These are phyloP conservation scores for Aspergillus clavatus DNA, from an alignment of 2,329 filamentous ascomycete species.

Conservation along the genomic window DNA sequence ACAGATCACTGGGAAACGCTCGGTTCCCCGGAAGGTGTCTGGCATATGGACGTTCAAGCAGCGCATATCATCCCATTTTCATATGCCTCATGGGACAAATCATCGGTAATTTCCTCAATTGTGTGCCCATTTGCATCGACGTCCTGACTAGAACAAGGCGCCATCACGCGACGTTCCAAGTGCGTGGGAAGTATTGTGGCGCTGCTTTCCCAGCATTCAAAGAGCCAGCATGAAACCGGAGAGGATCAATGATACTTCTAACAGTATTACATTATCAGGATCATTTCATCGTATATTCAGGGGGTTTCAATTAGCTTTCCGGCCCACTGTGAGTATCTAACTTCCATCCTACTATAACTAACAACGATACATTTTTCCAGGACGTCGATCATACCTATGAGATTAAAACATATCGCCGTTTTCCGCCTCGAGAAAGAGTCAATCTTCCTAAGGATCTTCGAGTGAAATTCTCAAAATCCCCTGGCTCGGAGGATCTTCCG, in stretches of 20 bases:
- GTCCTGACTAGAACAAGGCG: neutral
- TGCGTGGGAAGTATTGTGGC: conserved; percentile 1
- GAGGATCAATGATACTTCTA: neutral
- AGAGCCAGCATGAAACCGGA: neutral
- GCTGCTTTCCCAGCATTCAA: conserved; percentile 1
- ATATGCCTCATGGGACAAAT: conserved; percentile 1
- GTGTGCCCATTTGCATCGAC: neutral
- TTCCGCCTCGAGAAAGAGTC: neutral
- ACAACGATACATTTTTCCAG: neutral
- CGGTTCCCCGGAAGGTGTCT: neutral
- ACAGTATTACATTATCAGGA: neutral
- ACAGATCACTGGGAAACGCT: neutral
- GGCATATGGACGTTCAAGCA: neutral
- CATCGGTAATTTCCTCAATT: neutral
- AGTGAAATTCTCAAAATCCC: neutral
- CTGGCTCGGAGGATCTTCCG: neutral
- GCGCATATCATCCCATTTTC: conserved; percentile 5
- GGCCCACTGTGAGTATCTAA: neutral
- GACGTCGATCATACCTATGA: neutral
- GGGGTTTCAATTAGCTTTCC: neutral
- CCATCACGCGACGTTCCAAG: neutral
- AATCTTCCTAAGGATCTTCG: neutral
- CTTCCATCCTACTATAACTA: neutral
- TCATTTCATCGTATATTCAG: neutral
- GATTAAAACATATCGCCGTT: neutral